Percentiles rank a stretch among this genome's conserved stretches.
These are phyloP conservation scores for Chenopodium quinoa DNA, from an alignment of 148 eudicot genomes.

Conservation along the genomic window DNA sequence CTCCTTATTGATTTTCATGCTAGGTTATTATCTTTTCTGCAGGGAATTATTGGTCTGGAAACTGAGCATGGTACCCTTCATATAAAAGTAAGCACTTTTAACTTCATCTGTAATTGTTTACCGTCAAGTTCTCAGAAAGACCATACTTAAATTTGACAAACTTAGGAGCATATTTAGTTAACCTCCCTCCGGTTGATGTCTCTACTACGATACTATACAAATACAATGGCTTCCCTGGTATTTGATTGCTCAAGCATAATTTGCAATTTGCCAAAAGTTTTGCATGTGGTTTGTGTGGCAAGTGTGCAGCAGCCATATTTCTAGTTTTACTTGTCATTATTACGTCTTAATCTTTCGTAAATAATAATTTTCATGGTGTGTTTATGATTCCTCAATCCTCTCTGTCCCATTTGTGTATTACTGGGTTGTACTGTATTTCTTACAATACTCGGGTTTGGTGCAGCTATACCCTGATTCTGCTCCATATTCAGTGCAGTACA, in stretches of 20 bases:
- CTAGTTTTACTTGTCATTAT: not conserved
- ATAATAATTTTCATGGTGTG: not conserved
- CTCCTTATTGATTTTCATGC: not conserved
- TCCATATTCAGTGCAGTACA: slow-evolving; percentile 78
- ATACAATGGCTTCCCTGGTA: not conserved
- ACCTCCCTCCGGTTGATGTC: not conserved
- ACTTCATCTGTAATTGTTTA: not conserved
- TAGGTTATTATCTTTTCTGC: slow-evolving; percentile 19
- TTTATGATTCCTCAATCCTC: not conserved
- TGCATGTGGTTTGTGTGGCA: slow-evolving; percentile 2
- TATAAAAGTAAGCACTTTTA: slow-evolving; percentile 58
- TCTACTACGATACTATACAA: too few species aligned
- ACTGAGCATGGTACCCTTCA: slow-evolving; percentile 79
- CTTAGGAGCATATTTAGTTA: too few species aligned
- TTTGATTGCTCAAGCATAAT: not conserved
- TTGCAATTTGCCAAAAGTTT: not conserved
- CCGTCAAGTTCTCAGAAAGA: not conserved
- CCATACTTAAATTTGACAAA: not conserved
- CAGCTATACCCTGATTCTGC: slow-evolving; percentile 92
- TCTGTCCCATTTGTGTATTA: not conserved
- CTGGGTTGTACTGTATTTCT: slow-evolving; percentile 11
- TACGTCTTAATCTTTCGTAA: not conserved
- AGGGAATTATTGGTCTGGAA: slow-evolving; percentile 87
- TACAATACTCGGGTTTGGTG: slow-evolving; percentile 37
- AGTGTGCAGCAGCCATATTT: not conserved